Evolutionary conservation across 257 asterid species (phyloP).

Genomic region (Przewalskia tangutica): DNA sequence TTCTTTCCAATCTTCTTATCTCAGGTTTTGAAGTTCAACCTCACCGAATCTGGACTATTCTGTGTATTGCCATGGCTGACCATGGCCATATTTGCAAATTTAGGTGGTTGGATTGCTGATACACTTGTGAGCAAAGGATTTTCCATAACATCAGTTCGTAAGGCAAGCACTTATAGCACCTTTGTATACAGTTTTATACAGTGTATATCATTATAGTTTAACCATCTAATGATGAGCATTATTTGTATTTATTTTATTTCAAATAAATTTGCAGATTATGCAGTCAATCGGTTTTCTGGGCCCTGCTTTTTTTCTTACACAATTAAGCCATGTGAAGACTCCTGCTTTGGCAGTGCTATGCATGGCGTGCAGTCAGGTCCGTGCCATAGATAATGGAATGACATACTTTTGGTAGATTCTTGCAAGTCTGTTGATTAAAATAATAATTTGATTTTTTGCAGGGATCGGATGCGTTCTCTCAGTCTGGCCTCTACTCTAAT

Average conservation of each 20-base stretch:
- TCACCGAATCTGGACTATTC: constrained; percentile 77
- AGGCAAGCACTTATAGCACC: constrained; percentile 21
- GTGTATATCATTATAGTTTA: background rate
- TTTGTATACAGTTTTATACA: background rate
- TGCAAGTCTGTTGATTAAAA: background rate
- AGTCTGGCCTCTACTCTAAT: constrained; percentile 90
- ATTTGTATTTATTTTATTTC: background rate
- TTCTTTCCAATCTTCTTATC: background rate
- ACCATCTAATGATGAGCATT: background rate
- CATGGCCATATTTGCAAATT: constrained; percentile 84
- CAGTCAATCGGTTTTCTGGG: constrained; percentile 92
- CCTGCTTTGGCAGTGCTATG: constrained; percentile 89
- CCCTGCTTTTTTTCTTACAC: constrained; percentile 89
- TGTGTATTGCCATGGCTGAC: constrained; percentile 94
- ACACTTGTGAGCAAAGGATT: constrained; percentile 80
- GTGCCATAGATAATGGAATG: constrained; percentile 9
- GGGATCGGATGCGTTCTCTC: constrained; percentile 96
- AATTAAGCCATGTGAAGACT: constrained; percentile 63
- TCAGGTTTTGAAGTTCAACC: constrained; percentile 93
- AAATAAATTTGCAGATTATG: constrained; percentile 56
- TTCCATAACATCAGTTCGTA: constrained; percentile 55
- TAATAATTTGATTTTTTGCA: constrained; percentile 16
- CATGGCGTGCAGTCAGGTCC: constrained; percentile 96
- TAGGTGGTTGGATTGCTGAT: constrained; percentile 97
- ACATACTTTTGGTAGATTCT: background rate